These are phyloP conservation scores for Stereocaulon alpinum DNA, from an alignment of 495 filamentous ascomycete species.

Conservation along the genomic window DNA sequence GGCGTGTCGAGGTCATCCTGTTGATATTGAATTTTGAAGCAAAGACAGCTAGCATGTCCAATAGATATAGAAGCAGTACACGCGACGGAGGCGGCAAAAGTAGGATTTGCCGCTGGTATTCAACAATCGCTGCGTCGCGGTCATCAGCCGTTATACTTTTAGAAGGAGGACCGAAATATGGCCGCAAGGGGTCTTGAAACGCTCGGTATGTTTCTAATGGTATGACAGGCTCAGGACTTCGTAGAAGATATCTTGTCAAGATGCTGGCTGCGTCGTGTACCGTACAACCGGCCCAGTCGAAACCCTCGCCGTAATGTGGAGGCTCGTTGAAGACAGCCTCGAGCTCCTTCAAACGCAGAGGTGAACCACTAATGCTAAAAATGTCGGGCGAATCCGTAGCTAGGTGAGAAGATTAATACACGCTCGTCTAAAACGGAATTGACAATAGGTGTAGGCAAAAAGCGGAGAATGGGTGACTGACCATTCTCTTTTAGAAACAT, in stretches of 20 bases:
- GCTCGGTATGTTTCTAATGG: background rate
- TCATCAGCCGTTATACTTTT: background rate
- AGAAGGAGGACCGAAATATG: background rate
- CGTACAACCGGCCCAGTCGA: background rate
- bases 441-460: background rate
- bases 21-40: background rate
- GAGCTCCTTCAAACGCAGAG: background rate
- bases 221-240: background rate
- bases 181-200: background rate
- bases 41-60: background rate
- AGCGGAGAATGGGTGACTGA: background rate
- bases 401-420: background rate
- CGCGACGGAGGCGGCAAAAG: background rate
- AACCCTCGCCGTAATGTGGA: background rate
- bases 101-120: background rate
- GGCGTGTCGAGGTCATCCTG: background rate
- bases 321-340: background rate
- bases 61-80: background rate
- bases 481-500: background rate
- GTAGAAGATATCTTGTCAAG: background rate
- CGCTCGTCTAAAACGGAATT: background rate
- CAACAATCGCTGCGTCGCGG: background rate
- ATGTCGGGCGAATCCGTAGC: background rate
- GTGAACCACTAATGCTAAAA: slow-evolving; percentile 3
- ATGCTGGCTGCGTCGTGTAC: background rate